Percentiles rank a stretch among this genome's conserved stretches.
These are phyloP conservation scores for Nicotiana noctiflora DNA, from an alignment of 257 asterid species.

Conservation along the genomic window DNA sequence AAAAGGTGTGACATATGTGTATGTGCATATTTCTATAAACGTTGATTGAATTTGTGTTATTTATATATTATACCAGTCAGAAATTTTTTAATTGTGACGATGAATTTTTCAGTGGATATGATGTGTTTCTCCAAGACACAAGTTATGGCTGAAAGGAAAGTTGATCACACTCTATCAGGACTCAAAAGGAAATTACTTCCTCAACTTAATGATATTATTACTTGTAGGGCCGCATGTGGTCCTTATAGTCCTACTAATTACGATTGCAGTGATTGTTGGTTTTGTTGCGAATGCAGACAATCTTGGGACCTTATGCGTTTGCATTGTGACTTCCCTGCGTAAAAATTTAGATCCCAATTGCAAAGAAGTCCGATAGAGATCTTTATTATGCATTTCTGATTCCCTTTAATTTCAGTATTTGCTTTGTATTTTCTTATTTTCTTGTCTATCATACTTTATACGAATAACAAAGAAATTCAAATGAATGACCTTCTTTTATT, in stretches of 20 bases:
- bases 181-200: neutral
- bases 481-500: neutral
- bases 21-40: too few species aligned
- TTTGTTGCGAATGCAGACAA: neutral
- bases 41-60: too few species aligned
- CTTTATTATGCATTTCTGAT: neutral
- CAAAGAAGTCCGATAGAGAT: too few species aligned
- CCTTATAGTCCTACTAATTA: neutral
- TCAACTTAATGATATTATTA: neutral
- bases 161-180: neutral
- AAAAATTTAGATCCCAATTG: too few species aligned
- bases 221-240: neutral
- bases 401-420: neutral
- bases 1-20: too few species aligned
- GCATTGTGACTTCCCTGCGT: neutral
- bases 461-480: neutral
- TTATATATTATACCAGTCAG: neutral
- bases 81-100: neutral
- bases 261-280: neutral
- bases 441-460: too few species aligned
- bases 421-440: neutral
- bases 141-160: neutral
- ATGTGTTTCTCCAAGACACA: too few species aligned
- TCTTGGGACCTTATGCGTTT: neutral
- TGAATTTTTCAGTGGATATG: neutral